phyloP scores from a whole-genome alignment of 2,329 filamentous ascomycete species.

The Apiospora kogelbergensis region DNA sequence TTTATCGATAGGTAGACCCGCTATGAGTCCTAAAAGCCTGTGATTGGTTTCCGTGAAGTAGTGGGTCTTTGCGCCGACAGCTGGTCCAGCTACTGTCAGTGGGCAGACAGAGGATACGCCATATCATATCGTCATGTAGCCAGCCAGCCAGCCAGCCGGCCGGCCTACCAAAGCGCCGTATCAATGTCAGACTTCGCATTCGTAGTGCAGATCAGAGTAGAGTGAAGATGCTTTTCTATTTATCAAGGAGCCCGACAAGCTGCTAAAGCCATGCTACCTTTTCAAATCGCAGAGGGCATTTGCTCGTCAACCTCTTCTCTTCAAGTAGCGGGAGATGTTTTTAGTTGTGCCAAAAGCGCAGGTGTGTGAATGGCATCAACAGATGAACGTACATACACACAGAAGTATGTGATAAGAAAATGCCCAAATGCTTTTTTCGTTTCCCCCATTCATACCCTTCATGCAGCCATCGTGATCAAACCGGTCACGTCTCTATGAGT shows the following conservation, averaged over 20 bases:
- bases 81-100: not conserved
- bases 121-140: no score
- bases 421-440: conserved; percentile 2
- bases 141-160: no score
- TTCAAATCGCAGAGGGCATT: not conserved
- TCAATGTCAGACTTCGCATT: no score
- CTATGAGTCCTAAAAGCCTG: not conserved
- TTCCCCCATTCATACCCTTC: not conserved
- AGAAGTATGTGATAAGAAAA: not conserved
- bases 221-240: conserved; percentile 5
- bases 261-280: not conserved
- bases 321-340: not conserved
- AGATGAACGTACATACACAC: not conserved
- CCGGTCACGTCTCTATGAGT: conserved; percentile 1
- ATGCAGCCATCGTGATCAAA: conserved; percentile 3
- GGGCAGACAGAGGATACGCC: not conserved
- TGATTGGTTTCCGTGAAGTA: not conserved
- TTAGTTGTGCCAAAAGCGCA: not conserved
- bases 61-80: not conserved
- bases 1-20: not conserved
- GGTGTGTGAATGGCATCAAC: not conserved
- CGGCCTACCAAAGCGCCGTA: no score
- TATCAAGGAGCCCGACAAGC: not conserved
- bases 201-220: not conserved
- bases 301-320: not conserved